These are phyloP conservation scores for Arthrobotrys sinensis DNA, from an alignment of 2,329 filamentous ascomycete species.

Conservation along the genomic window DNA sequence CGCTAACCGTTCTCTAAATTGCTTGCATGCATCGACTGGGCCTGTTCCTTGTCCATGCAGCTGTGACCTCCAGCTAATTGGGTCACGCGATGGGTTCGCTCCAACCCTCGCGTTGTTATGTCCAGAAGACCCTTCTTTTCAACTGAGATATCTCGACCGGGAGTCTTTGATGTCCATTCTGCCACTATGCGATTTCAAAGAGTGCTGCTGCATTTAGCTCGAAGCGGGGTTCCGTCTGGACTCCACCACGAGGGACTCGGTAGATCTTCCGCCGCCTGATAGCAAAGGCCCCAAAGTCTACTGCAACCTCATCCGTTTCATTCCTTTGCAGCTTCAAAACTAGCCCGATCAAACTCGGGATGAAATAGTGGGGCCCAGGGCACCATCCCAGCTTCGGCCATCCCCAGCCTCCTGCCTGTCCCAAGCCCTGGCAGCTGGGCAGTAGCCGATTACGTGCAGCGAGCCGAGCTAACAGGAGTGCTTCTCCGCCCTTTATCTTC, in stretches of 20 bases:
- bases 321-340: constrained; percentile 15
- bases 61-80: constrained; percentile 18
- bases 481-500: constrained; percentile 43
- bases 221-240: not conserved
- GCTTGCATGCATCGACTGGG: constrained; percentile 6
- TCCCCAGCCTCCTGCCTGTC: constrained; percentile 43
- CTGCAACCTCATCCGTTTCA: constrained; percentile 14
- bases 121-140: not conserved
- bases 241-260: not conserved
- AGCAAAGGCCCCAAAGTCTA: not conserved
- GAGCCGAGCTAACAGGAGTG: not conserved
- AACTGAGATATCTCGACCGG: not conserved
- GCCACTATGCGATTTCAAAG: not conserved
- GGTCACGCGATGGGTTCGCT: constrained; percentile 52
- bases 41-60: constrained; percentile 27
- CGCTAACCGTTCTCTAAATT: not conserved
- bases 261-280: not conserved
- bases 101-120: constrained; percentile 49
- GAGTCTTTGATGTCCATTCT: constrained; percentile 1
- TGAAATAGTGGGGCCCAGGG: constrained; percentile 27
- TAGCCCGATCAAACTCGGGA: constrained; percentile 23
- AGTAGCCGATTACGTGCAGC: constrained; percentile 20
- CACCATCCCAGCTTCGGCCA: constrained; percentile 26
- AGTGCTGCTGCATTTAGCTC: not conserved
- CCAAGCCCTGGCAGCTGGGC: constrained; percentile 34